A percentile compares a stretch with the other conserved stretches of the same genome.
These are phyloP conservation scores for Acidiella bohemica DNA, from an alignment of 495 filamentous ascomycete genomes.

Conservation along the genomic window DNA sequence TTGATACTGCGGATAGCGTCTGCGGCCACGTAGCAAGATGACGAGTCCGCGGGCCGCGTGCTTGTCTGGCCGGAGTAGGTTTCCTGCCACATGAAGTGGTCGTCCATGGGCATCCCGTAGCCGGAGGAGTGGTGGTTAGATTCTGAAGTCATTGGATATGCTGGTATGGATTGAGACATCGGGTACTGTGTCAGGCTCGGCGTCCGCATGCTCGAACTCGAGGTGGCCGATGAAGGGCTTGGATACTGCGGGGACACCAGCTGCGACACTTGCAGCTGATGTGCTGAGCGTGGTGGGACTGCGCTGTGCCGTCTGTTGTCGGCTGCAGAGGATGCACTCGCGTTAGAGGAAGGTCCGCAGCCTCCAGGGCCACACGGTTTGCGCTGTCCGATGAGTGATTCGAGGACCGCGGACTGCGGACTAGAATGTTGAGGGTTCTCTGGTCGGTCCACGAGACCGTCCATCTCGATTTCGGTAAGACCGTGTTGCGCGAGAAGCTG, in stretches of 20 bases:
- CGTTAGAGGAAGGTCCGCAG: not conserved
- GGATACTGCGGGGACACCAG: not conserved
- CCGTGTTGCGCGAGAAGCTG: constrained; percentile 35
- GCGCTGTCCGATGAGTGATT: constrained; percentile 19
- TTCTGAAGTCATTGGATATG: not conserved
- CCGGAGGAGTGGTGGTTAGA: not conserved
- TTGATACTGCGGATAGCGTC: constrained; percentile 26
- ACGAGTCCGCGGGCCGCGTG: constrained; percentile 12
- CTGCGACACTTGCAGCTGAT: not conserved
- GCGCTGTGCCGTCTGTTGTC: no score
- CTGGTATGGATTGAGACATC: not conserved
- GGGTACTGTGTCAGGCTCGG: not conserved
- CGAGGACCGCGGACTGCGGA: constrained; percentile 11
- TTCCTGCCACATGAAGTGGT: constrained; percentile 8
- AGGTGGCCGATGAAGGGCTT: not conserved
- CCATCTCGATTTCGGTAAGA: constrained; percentile 34
- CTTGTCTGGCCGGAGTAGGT: not conserved
- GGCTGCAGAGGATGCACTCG: not conserved
- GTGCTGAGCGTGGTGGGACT: not conserved
- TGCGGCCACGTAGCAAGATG: constrained; percentile 26
- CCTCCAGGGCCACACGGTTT: constrained; percentile 13
- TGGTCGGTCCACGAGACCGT: constrained; percentile 16
- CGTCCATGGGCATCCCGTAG: constrained; percentile 6
- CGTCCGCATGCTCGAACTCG: not conserved
- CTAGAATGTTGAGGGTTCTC: constrained; percentile 15